Conservation (phyloP, 345 rosid genomes). For the Theobroma cacao region DNA sequence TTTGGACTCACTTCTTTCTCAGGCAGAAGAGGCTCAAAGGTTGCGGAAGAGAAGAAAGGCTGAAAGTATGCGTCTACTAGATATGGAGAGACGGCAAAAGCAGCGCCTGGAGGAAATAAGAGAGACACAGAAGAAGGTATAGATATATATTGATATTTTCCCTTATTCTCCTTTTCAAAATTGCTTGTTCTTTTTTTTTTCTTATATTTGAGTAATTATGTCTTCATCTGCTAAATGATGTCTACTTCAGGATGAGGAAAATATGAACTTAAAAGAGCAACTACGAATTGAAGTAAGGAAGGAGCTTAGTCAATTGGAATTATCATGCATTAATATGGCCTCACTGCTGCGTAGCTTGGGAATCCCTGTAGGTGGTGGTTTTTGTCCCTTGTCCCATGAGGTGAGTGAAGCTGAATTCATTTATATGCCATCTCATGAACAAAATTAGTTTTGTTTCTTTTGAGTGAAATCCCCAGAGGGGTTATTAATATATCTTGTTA, state of each 20-base stretch:
- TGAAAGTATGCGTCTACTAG: slow-evolving; percentile 55
- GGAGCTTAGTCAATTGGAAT: slow-evolving; percentile 63
- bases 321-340: slow-evolving; percentile 57
- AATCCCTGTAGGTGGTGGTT: slow-evolving; percentile 55
- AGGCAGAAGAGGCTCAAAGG: slow-evolving; percentile 84
- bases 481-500: slow-evolving; percentile 4
- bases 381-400: slow-evolving; percentile 49
- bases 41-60: slow-evolving; percentile 66
- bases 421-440: too few relatives aligned
- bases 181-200: background rate
- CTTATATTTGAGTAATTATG: background rate
- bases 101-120: slow-evolving; percentile 87
- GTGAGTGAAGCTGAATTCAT: slow-evolving; percentile 34
- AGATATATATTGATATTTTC: background rate
- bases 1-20: slow-evolving; percentile 4
- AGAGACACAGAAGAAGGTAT: slow-evolving; percentile 82
- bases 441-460: background rate
- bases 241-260: slow-evolving; percentile 64
- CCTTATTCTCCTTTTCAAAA: background rate
- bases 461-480: background rate
- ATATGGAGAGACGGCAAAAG: slow-evolving; percentile 84
- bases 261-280: slow-evolving; percentile 68
- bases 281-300: slow-evolving; percentile 54
- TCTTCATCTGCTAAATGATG: background rate
- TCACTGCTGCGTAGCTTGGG: slow-evolving; percentile 78